phyloP scores from a whole-genome alignment of 495 filamentous ascomycete genomes.

The Talaromyces stipitatus region DNA sequence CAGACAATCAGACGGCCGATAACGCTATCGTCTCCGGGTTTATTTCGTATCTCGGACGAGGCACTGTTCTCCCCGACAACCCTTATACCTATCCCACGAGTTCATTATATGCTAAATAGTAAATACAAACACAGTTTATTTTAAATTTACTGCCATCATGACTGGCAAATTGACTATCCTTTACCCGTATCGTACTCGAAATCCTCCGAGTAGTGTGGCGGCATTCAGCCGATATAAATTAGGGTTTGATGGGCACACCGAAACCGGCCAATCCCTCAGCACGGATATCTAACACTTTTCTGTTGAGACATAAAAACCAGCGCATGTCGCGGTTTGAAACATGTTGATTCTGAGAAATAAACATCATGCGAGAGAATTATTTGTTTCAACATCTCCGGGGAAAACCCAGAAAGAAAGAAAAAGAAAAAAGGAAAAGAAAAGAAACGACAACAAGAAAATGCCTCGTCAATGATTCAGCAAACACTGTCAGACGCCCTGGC shows the following conservation, averaged over 20 bases:
- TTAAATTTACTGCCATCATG: too few relatives aligned
- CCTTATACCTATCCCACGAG: too few relatives aligned
- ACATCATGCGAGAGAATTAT: not conserved
- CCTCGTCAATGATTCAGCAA: not conserved
- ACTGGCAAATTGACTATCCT: too few relatives aligned
- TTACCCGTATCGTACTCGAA: too few relatives aligned
- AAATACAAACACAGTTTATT: too few relatives aligned
- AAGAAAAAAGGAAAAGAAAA: too few relatives aligned
- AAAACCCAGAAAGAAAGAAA: not conserved
- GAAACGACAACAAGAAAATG: too few relatives aligned
- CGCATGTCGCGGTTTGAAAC: not conserved
- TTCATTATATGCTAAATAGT: too few relatives aligned
- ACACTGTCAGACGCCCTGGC: not conserved
- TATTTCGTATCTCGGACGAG: conserved; percentile 10
- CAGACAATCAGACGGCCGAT: not conserved
- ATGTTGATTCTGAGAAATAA: not conserved
- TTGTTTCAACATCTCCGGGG: not conserved
- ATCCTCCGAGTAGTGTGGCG: too few relatives aligned
- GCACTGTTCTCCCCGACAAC: not conserved
- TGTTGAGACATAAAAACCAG: not conserved
- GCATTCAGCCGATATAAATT: not conserved
- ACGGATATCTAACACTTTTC: not conserved
- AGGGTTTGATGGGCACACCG: not conserved
- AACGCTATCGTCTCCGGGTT: not conserved
- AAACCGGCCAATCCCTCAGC: conserved; percentile 1